Evolutionary conservation across 2,329 filamentous ascomycete species (phyloP).

Genomic region (Tolypocladium pustulatum): DNA sequence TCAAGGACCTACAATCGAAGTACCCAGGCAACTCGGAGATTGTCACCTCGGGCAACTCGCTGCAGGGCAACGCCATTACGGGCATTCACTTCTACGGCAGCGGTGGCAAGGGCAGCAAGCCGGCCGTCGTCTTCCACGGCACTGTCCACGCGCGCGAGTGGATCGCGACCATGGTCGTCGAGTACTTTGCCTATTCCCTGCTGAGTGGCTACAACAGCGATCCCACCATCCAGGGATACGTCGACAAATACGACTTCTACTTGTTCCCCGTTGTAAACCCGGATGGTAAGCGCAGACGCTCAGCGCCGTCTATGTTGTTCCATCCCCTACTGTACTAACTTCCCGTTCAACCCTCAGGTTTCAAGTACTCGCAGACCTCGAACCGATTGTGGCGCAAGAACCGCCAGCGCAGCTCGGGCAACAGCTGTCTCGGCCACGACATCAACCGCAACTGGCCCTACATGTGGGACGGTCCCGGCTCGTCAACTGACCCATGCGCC

Average conservation of each 20-base stretch:
- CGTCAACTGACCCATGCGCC: slow-evolving; percentile 39
- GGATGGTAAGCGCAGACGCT: slow-evolving; percentile 31
- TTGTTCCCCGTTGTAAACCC: slow-evolving; percentile 54
- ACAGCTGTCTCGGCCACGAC: slow-evolving; percentile 39
- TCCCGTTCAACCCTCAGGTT: slow-evolving; percentile 31
- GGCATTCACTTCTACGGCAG: slow-evolving; percentile 48
- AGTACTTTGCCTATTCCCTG: slow-evolving; percentile 41
- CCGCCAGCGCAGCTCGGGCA: slow-evolving; percentile 28
- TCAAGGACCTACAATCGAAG: slow-evolving; percentile 30
- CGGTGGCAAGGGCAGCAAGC: slow-evolving; percentile 31
- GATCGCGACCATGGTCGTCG: slow-evolving; percentile 45
- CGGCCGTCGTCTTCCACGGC: slow-evolving; percentile 44
- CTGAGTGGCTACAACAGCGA: slow-evolving; percentile 32
- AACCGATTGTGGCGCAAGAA: slow-evolving; percentile 55
- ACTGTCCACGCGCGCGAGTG: slow-evolving; percentile 52
- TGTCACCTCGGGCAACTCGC: slow-evolving; percentile 36
- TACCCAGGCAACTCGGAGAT: slow-evolving; percentile 35
- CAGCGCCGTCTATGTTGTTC: neutral
- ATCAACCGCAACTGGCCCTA: slow-evolving; percentile 52
- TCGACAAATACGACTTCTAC: slow-evolving; percentile 57
- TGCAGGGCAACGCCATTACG: slow-evolving; percentile 43
- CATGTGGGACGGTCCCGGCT: slow-evolving; percentile 37
- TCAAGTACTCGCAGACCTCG: slow-evolving; percentile 45
- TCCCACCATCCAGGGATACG: slow-evolving; percentile 28
- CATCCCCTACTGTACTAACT: too few relatives aligned